Evolutionary conservation across 345 rosid species (phyloP).

Genomic region (Citrus australasica): DNA sequence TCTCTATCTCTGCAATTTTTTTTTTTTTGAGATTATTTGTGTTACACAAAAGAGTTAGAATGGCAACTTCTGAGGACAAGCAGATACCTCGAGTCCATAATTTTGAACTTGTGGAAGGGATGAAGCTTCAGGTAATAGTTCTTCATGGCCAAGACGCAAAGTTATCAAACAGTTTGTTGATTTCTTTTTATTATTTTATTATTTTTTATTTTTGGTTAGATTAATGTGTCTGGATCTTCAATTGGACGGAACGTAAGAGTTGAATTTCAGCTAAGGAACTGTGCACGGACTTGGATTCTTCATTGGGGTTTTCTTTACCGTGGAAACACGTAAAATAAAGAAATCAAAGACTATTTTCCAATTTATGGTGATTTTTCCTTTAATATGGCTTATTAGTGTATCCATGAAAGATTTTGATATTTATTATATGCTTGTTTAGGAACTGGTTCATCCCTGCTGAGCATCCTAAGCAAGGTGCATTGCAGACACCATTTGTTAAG

Average conservation of each 20-base stretch:
- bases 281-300: slow-evolving; percentile 55
- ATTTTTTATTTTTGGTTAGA: slow-evolving; percentile 17
- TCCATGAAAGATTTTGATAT: background rate
- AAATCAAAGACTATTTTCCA: background rate
- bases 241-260: slow-evolving; percentile 46
- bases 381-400: background rate
- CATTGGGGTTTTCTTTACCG: slow-evolving; percentile 59
- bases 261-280: slow-evolving; percentile 53
- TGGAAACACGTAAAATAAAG: slow-evolving; percentile 41
- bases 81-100: slow-evolving; percentile 26
- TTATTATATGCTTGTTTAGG: slow-evolving; percentile 24
- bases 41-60: slow-evolving; percentile 18
- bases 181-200: background rate
- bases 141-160: background rate
- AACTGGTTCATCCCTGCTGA: slow-evolving; percentile 52
- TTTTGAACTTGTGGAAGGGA: slow-evolving; percentile 59
- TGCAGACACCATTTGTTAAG: slow-evolving; percentile 54
- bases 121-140: slow-evolving; percentile 51
- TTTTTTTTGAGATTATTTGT: background rate
- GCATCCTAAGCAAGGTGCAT: slow-evolving; percentile 49
- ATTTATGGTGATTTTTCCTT: background rate
- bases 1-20: background rate
- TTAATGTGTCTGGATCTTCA: slow-evolving; percentile 41
- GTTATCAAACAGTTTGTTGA: slow-evolving; percentile 1
- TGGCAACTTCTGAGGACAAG: slow-evolving; percentile 42